Evolutionary conservation across 768 basidiomycete species (phyloP).

Genomic region (Trametes meyenii): DNA sequence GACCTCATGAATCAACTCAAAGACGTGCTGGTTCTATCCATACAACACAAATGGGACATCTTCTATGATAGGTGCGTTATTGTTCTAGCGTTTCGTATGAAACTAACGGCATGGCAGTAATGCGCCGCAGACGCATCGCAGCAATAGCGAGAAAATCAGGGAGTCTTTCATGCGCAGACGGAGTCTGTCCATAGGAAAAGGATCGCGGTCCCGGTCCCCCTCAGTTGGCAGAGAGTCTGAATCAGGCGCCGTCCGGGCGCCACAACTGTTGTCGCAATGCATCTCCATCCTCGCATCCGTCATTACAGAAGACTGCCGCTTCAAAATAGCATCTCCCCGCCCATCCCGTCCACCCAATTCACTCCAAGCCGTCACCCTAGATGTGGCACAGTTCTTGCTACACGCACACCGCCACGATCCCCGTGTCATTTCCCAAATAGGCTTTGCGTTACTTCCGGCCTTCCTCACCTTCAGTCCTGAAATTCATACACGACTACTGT

Average conservation of each 20-base stretch:
- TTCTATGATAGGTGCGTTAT: constrained; percentile 54
- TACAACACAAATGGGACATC: constrained; percentile 61
- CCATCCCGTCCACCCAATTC: constrained; percentile 73
- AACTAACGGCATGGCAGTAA: background rate
- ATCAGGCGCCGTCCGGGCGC: constrained; percentile 41
- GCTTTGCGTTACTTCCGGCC: constrained; percentile 72
- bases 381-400: constrained; percentile 70
- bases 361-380: constrained; percentile 71
- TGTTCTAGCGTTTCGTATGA: background rate
- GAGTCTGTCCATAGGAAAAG: constrained; percentile 12
- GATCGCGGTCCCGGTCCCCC: constrained; percentile 46
- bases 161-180: constrained; percentile 20
- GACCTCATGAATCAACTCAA: constrained; percentile 65
- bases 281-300: constrained; percentile 64
- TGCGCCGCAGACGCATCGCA: constrained; percentile 13
- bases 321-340: constrained; percentile 57
- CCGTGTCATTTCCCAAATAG: constrained; percentile 58
- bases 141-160: constrained; percentile 18
- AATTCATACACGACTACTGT: constrained; percentile 65
- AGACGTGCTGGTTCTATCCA: constrained; percentile 59
- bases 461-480: constrained; percentile 66
- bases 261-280: constrained; percentile 61
- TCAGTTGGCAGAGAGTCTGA: constrained; percentile 37
- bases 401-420: constrained; percentile 55
- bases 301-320: constrained; percentile 73